These are phyloP conservation scores for Starmera caribaea DNA, from an alignment of 805 yeast species.

Conservation along the genomic window DNA sequence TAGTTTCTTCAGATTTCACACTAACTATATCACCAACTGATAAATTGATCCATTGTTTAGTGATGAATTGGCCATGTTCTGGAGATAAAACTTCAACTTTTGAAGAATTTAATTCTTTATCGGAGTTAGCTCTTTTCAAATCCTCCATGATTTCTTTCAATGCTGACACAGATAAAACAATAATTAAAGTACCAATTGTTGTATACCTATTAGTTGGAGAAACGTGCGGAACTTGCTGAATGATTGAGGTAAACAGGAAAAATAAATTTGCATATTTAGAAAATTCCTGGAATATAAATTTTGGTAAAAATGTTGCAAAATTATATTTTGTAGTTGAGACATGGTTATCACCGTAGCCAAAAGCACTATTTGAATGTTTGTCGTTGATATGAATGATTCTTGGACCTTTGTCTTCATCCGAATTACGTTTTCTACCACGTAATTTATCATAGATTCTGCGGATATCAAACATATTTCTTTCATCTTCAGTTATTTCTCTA, in stretches of 20 bases:
- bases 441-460: slow-evolving; percentile 27
- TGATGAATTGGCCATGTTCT: slow-evolving; percentile 48
- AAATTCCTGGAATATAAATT: slow-evolving; percentile 92
- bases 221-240: slow-evolving; percentile 95
- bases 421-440: slow-evolving; percentile 17
- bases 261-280: slow-evolving; percentile 94
- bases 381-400: slow-evolving; percentile 64
- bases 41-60: slow-evolving; percentile 76
- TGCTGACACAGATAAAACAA: slow-evolving; percentile 86
- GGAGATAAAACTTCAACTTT: slow-evolving; percentile 52
- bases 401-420: slow-evolving; percentile 31
- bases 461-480: slow-evolving; percentile 27
- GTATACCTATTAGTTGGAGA: slow-evolving; percentile 95
- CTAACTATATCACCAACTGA: slow-evolving; percentile 86
- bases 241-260: slow-evolving; percentile 82
- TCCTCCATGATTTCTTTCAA: slow-evolving; percentile 88
- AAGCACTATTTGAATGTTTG: slow-evolving; percentile 39
- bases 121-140: slow-evolving; percentile 78
- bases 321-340: slow-evolving; percentile 95
- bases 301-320: slow-evolving; percentile 85
- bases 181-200: slow-evolving; percentile 80
- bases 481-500: slow-evolving; percentile 20
- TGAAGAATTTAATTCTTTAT: slow-evolving; percentile 79
- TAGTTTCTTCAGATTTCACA: slow-evolving; percentile 77
- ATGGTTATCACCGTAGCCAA: slow-evolving; percentile 68